Conservation (phyloP, 1,284 basidiomycete genomes). For the Jaminaea rosea region DNA sequence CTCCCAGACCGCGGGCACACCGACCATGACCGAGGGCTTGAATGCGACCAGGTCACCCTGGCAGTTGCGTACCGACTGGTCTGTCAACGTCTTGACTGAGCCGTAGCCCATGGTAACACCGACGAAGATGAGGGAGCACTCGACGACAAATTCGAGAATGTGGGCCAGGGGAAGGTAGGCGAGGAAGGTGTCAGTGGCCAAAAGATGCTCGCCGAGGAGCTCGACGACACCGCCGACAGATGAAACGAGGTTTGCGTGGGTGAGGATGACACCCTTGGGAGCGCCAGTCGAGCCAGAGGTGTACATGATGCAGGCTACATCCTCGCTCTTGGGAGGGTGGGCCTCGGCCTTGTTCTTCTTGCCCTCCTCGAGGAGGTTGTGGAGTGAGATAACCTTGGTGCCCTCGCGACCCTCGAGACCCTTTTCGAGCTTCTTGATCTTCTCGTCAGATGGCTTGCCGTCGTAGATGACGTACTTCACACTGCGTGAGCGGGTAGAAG, state of each 20-base stretch:
- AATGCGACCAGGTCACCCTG: conserved; percentile 77
- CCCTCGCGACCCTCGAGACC: conserved; percentile 26
- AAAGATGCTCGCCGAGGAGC: conserved; percentile 69
- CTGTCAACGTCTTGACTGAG: conserved; percentile 90
- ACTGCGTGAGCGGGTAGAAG: too few relatives aligned
- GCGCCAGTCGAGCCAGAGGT: conserved; percentile 84
- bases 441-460: conserved; percentile 51
- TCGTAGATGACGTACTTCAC: conserved; percentile 80
- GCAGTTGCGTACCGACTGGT: conserved; percentile 78
- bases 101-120: conserved; percentile 79
- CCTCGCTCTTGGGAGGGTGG: conserved; percentile 24
- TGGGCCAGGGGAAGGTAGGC: conserved; percentile 89
- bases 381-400: conserved; percentile 19
- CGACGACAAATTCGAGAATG: conserved; percentile 76
- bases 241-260: conserved; percentile 76
- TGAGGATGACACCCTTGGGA: conserved; percentile 87
- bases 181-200: conserved; percentile 63
- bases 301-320: conserved; percentile 87
- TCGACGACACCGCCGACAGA: conserved; percentile 69
- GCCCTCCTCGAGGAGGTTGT: conserved; percentile 51
- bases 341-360: conserved; percentile 21
- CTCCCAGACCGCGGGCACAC: conserved; percentile 67
- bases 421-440: conserved; percentile 43
- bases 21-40: conserved; percentile 74
- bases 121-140: conserved; percentile 37